These are phyloP conservation scores for Ottelia alismoides DNA, from an alignment of 106 monocot genomes.

Conservation along the genomic window DNA sequence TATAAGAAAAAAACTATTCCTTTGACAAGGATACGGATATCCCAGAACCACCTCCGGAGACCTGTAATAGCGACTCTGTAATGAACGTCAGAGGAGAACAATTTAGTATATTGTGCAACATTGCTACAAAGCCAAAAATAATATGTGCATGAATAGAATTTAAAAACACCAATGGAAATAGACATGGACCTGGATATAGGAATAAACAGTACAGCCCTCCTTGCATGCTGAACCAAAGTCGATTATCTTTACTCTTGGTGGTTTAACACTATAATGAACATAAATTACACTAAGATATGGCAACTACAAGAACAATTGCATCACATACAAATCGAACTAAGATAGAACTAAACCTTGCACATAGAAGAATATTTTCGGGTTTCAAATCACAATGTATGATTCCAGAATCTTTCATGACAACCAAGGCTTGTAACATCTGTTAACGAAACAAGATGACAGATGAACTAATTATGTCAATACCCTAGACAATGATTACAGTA, in stretches of 20 bases:
- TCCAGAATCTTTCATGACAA: conserved; percentile 82
- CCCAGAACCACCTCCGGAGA: conserved; percentile 96
- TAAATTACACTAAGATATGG: no score
- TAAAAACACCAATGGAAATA: no score
- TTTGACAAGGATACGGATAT: conserved; percentile 97
- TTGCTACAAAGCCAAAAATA: no score
- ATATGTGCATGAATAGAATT: no score
- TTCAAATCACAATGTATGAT: conserved; percentile 99
- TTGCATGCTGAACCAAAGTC: conserved; percentile 97
- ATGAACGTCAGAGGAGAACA: neutral
- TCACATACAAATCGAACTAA: no score
- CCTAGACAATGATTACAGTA: neutral
- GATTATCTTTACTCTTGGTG: conserved; percentile 80
- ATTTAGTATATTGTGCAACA: neutral
- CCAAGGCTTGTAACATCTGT: conserved; percentile 84
- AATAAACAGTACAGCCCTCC: conserved; percentile 82
- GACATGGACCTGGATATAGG: conserved; percentile 96
- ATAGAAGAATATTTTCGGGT: conserved; percentile 92
- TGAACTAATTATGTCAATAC: neutral
- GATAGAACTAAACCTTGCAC: conserved; percentile 35
- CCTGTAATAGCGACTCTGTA: conserved; percentile 97
- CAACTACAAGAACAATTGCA: conserved; percentile 4
- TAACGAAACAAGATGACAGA: conserved; percentile 1
- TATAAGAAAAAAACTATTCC: no score
- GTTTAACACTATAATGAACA: conserved; percentile 19